Base-by-base conservation (phyloP, 352 stramenopile genomes). In the Blastocystis sp. region DNA sequence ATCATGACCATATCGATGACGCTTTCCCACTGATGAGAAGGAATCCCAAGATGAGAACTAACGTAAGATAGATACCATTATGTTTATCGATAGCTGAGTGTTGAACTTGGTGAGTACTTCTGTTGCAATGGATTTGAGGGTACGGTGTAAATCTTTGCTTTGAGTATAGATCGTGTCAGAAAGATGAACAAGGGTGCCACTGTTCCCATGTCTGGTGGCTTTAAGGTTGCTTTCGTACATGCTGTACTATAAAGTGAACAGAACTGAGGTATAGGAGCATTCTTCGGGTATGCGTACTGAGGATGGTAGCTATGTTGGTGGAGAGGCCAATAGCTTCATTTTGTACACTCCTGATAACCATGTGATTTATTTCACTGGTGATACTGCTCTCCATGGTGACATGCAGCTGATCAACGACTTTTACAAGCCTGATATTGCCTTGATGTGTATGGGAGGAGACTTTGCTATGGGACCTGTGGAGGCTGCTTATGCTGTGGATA, bases 301-400 rank as follows among this genome's bases (percentile, higher is more conserved):
- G 71, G 71, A 83, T 63, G 71, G 71, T 24, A 66, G 46, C 24
- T 83, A 83, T 42, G 71, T 83, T 29, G 77, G 77, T 42, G 77
- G 77, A 87, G 77, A 87, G 43, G 77, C 77, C 11, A 87, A 78
- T 51, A 78, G 77, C 46, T 87, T 87, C 65, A 87, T 87, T 87
- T 39, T 87, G 59, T 61, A 42, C 29, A 87, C 77, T 6, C 59
- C 59, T 46, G 77, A 87, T 63, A 87, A 87, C 65, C 77, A 87
- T 51, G 42, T 59, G n/a, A 87, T 87, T 42, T 87, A 87, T 54
- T 78, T 78, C 58, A 87, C 77, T 46, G 77, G 77, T 35, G 77
- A 87, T 43, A 87, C 77, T 42, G 77, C 77, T 77, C 59, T 87
- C 29, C 65, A 78, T 29, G 77, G 77, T 39, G 77, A 87, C 29